Base-by-base conservation (phyloP, 495 filamentous ascomycete species). In the Halenospora varia region DNA sequence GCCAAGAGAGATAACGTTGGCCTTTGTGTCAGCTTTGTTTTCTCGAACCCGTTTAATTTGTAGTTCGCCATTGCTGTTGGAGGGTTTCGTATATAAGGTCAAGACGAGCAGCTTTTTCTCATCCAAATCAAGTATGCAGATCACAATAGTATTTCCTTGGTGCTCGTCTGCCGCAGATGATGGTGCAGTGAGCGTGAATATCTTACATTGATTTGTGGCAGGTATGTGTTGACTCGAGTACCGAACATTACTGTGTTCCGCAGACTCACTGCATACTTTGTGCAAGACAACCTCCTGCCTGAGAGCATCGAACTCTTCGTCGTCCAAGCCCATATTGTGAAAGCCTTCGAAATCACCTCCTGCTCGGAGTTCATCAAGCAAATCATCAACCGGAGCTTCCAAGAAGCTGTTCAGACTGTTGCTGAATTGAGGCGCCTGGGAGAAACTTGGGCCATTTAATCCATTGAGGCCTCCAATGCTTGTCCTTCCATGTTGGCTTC, bases 221-320 rank as follows among this genome's bases (percentile, higher is more conserved):
- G 73, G 66, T 60, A 75, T 60, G 67, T 68, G 73, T 29, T 77
- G 80, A 22, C 72, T 67, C 0, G 81, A 82, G 45, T 78, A 81
- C 2, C 79, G 78, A 57, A 85, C 77, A 62, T 73, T 84, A 35
- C 78, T 76, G 48, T 85, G 82, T 45, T 82, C 85, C 47, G 84
- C 78, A 20, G 84, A 77, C 57, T 91, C 81, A 48, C 76, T 87
- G 59, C 90, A 83, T 15, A 95, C 77, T 62, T 87, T 90, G 41
- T 77, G 82, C 50, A 95, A 75, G 2, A 90, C 61, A 9, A 93
- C 79, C 67, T 94, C 90, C 53, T 87, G 85, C 17, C 82, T 81
- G 17, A 93, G 77, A 1, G 87, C 84, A 25, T 86, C 77, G 44
- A 81, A 84, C 29, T 82, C 80, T 13, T 83, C 80, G 69, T 88